phyloP scores from a whole-genome alignment of 257 asterid genomes.

The Linaria vulgaris region DNA sequence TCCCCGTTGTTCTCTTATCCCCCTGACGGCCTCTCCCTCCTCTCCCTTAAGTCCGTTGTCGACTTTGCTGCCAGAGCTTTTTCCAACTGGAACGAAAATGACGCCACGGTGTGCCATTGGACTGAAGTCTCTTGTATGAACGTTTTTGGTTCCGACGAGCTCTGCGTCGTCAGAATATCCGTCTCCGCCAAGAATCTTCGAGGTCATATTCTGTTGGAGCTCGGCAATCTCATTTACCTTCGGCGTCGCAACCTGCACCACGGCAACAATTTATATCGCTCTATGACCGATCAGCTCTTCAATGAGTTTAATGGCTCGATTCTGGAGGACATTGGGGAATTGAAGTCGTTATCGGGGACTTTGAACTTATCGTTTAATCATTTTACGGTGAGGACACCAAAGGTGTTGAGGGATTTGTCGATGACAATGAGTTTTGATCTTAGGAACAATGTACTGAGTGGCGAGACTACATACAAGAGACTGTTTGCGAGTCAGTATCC shows the following conservation, averaged over 20 bases:
- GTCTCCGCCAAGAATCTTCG: constrained; percentile 62
- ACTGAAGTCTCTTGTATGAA: constrained; percentile 81
- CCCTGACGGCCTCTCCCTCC: no score
- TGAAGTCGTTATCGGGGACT: constrained; percentile 78
- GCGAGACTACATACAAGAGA: constrained; percentile 89
- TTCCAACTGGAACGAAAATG: constrained; percentile 78
- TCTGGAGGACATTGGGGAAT: constrained; percentile 78
- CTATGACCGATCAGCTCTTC: constrained; percentile 79
- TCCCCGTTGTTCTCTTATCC: no score
- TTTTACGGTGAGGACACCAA: constrained; percentile 67
- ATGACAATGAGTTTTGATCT: constrained; percentile 89
- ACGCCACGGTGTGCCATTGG: constrained; percentile 80
- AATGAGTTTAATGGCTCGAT: constrained; percentile 67
- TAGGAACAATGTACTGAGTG: constrained; percentile 68
- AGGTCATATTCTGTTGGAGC: constrained; percentile 92
- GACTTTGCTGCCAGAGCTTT: constrained; percentile 36
- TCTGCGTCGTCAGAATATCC: constrained; percentile 78
- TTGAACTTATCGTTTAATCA: constrained; percentile 77
- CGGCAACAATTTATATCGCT: constrained; percentile 71
- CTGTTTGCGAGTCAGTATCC: constrained; percentile 93
- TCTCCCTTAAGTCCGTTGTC: no score
- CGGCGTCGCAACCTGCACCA: constrained; percentile 89
- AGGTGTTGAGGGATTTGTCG: constrained; percentile 72
- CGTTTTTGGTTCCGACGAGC: constrained; percentile 54
- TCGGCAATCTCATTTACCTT: constrained; percentile 70